A percentile compares a stretch with the other conserved stretches of the same genome.
phyloP scores from a whole-genome alignment of 2,329 filamentous ascomycete species.

The Chaetomium strumarium region DNA sequence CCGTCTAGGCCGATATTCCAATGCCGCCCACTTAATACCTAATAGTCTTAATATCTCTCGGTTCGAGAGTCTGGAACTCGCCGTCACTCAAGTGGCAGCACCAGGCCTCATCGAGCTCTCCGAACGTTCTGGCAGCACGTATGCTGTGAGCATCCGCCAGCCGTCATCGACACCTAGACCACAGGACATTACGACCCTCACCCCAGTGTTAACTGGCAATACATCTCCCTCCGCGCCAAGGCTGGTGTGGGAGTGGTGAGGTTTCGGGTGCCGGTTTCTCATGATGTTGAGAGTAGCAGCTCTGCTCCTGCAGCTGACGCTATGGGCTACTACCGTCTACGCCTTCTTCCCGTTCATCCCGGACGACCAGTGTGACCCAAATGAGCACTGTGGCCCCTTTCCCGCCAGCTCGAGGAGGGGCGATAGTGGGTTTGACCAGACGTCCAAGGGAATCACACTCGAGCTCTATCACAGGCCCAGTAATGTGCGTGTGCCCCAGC shows the following conservation, averaged over 20 bases:
- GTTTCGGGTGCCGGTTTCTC: slow-evolving; percentile 17
- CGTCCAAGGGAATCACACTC: slow-evolving; percentile 32
- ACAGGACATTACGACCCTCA: neutral
- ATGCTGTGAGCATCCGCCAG: slow-evolving; percentile 11
- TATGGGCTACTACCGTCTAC: slow-evolving; percentile 40
- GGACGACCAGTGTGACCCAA: slow-evolving; percentile 17
- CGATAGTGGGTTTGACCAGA: slow-evolving; percentile 1
- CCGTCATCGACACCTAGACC: slow-evolving; percentile 4
- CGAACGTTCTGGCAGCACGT: neutral
- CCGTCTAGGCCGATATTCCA: slow-evolving; percentile 7
- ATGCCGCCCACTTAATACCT: slow-evolving; percentile 27
- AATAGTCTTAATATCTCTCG: slow-evolving; percentile 28
- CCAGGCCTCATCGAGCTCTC: slow-evolving; percentile 1
- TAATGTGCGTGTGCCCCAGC: slow-evolving; percentile 28
- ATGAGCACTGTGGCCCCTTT: slow-evolving; percentile 11
- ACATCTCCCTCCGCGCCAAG: slow-evolving; percentile 12
- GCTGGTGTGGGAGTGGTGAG: slow-evolving; percentile 23
- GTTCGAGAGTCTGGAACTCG: slow-evolving; percentile 26
- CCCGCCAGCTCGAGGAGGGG: slow-evolving; percentile 8
- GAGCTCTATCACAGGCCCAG: slow-evolving; percentile 35
- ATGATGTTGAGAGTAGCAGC: slow-evolving; percentile 37
- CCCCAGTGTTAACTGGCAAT: slow-evolving; percentile 10
- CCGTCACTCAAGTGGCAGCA: slow-evolving; percentile 13
- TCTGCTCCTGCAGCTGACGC: slow-evolving; percentile 40
- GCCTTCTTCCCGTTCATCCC: slow-evolving; percentile 46